Evolutionary conservation across 805 yeast species (phyloP).

Genomic region (Wickerhamomyces mucosus): DNA sequence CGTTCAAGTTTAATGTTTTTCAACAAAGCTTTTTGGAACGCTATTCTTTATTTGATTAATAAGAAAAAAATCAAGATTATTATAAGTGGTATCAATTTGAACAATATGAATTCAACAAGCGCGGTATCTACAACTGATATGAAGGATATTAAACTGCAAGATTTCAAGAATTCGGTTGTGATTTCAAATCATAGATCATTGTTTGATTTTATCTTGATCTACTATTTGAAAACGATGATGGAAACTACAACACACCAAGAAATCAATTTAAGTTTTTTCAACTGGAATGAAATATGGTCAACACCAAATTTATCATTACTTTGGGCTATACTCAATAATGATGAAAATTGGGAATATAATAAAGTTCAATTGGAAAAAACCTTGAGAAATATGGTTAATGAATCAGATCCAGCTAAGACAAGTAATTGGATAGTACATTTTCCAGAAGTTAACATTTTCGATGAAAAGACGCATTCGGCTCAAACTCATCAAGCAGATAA

Average conservation of each 20-base stretch:
- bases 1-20: neutral
- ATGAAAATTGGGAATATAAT: constrained; percentile 56
- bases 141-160: constrained; percentile 1
- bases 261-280: constrained; percentile 40
- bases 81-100: constrained; percentile 18
- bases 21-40: constrained; percentile 12
- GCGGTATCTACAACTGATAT: no score
- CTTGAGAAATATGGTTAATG: constrained; percentile 19
- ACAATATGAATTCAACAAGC: constrained; percentile 2
- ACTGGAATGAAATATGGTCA: constrained; percentile 61
- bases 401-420: neutral
- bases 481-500: constrained; percentile 49
- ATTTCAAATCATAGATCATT: constrained; percentile 58
- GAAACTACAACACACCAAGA: constrained; percentile 15
- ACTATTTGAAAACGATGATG: constrained; percentile 21
- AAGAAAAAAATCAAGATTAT: constrained; percentile 18
- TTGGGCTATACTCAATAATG: constrained; percentile 39
- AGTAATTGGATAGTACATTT: constrained; percentile 62
- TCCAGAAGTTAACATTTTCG: constrained; percentile 77
- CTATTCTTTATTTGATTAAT: constrained; percentile 12
- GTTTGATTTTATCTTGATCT: constrained; percentile 54
- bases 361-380: constrained; percentile 26
- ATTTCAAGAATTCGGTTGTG: constrained; percentile 26
- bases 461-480: constrained; percentile 31
- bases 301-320: constrained; percentile 46